Evolutionary conservation across 2,329 filamentous ascomycete genomes (phyloP).

Genomic region (Pseudocercospora fuligena): DNA sequence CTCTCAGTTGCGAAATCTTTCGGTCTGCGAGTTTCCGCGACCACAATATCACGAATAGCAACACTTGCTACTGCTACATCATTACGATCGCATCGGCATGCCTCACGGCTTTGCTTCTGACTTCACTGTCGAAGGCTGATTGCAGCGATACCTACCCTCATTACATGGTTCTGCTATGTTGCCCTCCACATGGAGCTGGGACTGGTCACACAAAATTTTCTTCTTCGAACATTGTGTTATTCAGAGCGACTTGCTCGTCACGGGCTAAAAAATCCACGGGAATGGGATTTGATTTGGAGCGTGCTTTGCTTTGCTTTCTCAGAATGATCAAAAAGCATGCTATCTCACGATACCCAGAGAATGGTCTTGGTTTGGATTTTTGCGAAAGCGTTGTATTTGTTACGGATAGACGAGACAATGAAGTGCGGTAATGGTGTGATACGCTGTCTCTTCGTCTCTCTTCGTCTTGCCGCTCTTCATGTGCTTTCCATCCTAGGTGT

Average conservation of each 20-base stretch:
- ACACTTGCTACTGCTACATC: neutral
- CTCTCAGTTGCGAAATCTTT: conserved; percentile 2
- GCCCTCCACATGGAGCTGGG: neutral
- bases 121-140: neutral
- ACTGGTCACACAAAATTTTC: neutral
- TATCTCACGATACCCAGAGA: conserved; percentile 19
- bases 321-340: conserved; percentile 8
- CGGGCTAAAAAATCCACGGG: neutral
- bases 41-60: neutral
- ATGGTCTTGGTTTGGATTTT: conserved; percentile 9
- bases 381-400: conserved; percentile 1
- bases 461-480: neutral
- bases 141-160: neutral
- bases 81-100: neutral
- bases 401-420: conserved; percentile 21
- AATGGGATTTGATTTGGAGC: conserved; percentile 3
- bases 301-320: conserved; percentile 3
- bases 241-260: conserved; percentile 1
- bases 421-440: neutral
- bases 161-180: neutral
- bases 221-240: conserved; percentile 10
- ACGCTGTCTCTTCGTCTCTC: neutral
- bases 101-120: neutral
- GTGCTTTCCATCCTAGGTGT: neutral
- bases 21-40: neutral